Evolutionary conservation across 768 basidiomycete genomes (phyloP).

Genomic region (Sutorius australiensis): DNA sequence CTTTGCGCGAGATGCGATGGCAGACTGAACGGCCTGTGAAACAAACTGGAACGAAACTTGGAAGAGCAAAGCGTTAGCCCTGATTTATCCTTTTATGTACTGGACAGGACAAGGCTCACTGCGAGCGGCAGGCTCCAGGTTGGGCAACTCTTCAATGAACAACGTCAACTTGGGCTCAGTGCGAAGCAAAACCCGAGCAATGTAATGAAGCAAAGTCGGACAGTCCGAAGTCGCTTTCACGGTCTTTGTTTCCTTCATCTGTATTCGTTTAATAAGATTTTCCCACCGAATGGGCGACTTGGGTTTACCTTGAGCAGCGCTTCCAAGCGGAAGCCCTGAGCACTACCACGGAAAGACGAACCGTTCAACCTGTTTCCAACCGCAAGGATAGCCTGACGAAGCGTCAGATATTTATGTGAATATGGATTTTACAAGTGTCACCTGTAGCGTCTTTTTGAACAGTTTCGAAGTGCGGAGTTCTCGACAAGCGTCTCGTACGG

Average conservation of each 20-base stretch:
- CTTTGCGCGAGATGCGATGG: conserved; percentile 54
- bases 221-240: conserved; percentile 63
- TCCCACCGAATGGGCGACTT: neutral
- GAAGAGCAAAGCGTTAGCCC: neutral
- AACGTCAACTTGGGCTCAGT: conserved; percentile 60
- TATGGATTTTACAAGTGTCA: conserved; percentile 18
- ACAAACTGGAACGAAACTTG: conserved; percentile 73
- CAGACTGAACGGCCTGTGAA: conserved; percentile 52
- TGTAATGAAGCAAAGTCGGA: conserved; percentile 87
- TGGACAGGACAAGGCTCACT: conserved; percentile 38
- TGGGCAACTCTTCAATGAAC: conserved; percentile 79
- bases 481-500: conserved; percentile 62
- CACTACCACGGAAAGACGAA: conserved; percentile 79
- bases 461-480: conserved; percentile 62
- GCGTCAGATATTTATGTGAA: neutral
- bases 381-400: conserved; percentile 57
- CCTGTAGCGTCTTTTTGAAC: conserved; percentile 71
- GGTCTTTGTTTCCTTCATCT: conserved; percentile 85
- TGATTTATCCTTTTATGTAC: neutral
- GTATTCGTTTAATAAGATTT: neutral
- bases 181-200: conserved; percentile 71
- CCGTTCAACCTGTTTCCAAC: conserved; percentile 84
- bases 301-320: conserved; percentile 70
- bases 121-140: conserved; percentile 78
- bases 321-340: conserved; percentile 81